phyloP scores from a whole-genome alignment of 2,329 filamentous ascomycete genomes.

The Xylaria arbuscula region DNA sequence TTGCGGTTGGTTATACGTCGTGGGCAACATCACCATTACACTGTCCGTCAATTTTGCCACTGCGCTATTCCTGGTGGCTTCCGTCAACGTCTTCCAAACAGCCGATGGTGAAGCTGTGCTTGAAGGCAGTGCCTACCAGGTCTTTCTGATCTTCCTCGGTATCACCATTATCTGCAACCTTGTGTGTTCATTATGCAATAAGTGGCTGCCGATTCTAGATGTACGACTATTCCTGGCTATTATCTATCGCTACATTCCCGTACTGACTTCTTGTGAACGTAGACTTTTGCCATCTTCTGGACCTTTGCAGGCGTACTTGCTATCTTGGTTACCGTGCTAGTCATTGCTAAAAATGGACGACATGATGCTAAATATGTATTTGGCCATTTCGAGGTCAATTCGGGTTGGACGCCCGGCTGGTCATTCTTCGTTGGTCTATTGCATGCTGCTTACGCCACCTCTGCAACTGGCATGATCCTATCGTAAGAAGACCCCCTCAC shows the following conservation, averaged over 20 bases:
- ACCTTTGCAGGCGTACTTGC: slow-evolving; percentile 77
- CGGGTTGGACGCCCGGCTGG: slow-evolving; percentile 78
- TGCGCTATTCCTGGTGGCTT: slow-evolving; percentile 69
- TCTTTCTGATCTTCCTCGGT: slow-evolving; percentile 77
- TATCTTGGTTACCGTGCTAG: slow-evolving; percentile 71
- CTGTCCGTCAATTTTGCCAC: slow-evolving; percentile 86
- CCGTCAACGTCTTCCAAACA: slow-evolving; percentile 66
- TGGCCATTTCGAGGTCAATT: slow-evolving; percentile 73
- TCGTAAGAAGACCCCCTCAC: slow-evolving; percentile 63
- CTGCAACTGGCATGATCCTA: slow-evolving; percentile 83
- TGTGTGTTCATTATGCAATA: slow-evolving; percentile 75
- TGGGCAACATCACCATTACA: slow-evolving; percentile 85
- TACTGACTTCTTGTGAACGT: slow-evolving; percentile 25
- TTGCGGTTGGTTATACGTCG: slow-evolving; percentile 79
- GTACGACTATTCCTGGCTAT: slow-evolving; percentile 59
- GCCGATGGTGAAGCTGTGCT: slow-evolving; percentile 58
- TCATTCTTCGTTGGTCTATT: slow-evolving; percentile 78
- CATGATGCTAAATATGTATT: slow-evolving; percentile 72
- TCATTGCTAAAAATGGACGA: slow-evolving; percentile 75
- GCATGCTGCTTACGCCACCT: slow-evolving; percentile 78
- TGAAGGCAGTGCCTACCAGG: slow-evolving; percentile 68
- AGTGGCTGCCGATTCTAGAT: slow-evolving; percentile 74
- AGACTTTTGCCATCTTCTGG: slow-evolving; percentile 80
- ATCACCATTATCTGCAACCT: slow-evolving; percentile 73
- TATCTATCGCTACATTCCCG: slow-evolving; percentile 3